Conservation (phyloP, 192 early-diverging fungal species). For the Cladochytrium replicatum region DNA sequence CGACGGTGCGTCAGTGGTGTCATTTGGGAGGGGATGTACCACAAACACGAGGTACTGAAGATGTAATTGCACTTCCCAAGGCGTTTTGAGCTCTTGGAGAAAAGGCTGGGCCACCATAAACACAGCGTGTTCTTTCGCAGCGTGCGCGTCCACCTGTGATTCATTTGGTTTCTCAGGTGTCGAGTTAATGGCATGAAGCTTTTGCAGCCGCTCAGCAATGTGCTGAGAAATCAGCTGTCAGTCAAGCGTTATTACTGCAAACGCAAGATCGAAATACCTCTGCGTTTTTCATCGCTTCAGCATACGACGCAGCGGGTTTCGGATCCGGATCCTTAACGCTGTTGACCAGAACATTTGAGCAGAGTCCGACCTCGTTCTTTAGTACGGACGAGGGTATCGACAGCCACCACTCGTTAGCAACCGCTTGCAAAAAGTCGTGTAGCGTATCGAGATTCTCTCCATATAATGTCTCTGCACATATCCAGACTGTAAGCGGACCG, state of each 20-base stretch:
- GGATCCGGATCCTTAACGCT: conserved; percentile 28
- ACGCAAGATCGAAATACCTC: conserved; percentile 14
- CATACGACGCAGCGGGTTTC: conserved; percentile 5
- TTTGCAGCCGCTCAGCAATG: conserved; percentile 21
- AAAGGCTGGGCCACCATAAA: conserved; percentile 34
- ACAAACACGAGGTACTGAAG: conserved; percentile 21
- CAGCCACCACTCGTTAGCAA: conserved; percentile 29
- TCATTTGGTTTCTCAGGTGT: neutral
- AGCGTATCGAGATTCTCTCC: conserved; percentile 15
- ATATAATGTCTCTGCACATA: conserved; percentile 20
- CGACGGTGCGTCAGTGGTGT: too few relatives aligned
- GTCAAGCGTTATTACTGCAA: neutral
- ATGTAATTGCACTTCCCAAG: neutral
- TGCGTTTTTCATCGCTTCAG: conserved; percentile 20
- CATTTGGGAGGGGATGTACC: conserved; percentile 4
- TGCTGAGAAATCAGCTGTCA: conserved; percentile 6
- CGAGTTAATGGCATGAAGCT: conserved; percentile 17
- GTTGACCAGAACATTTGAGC: conserved; percentile 26
- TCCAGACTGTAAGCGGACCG: conserved; percentile 24
- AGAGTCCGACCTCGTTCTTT: too few relatives aligned
- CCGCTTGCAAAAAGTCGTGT: conserved; percentile 35
- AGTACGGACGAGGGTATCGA: too few relatives aligned
- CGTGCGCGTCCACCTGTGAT: neutral
- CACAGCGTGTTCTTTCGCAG: conserved; percentile 7
- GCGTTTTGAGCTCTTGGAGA: conserved; percentile 9